phyloP scores from a whole-genome alignment of 106 monocot genomes.

The Cymbidium sinense region DNA sequence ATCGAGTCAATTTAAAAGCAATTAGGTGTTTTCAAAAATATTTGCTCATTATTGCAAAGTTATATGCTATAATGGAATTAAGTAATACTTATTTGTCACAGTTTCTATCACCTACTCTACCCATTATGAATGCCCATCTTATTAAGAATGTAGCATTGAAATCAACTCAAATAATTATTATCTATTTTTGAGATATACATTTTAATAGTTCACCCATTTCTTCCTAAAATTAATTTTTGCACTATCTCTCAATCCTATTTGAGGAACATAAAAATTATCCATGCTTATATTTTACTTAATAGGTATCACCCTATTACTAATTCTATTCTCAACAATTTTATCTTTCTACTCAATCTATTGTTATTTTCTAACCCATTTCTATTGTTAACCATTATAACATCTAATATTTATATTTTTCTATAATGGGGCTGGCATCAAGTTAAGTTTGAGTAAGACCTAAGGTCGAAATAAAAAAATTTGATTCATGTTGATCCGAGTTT shows the following conservation, averaged over 20 bases:
- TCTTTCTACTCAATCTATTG: neutral
- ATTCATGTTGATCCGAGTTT: too few species aligned
- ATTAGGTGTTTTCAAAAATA: neutral
- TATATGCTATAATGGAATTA: neutral
- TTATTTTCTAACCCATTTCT: neutral
- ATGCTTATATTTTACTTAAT: neutral
- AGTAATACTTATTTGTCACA: neutral
- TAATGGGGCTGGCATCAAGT: too few species aligned
- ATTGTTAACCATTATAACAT: neutral
- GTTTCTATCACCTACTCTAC: neutral
- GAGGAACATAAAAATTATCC: neutral
- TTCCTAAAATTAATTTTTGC: neutral
- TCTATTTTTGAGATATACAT: neutral
- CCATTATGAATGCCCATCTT: neutral
- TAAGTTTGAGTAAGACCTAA: too few species aligned
- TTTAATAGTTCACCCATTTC: neutral
- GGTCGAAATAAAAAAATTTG: too few species aligned
- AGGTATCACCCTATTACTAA: neutral
- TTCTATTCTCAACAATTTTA: neutral
- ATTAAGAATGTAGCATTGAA: neutral
- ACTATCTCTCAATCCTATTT: neutral
- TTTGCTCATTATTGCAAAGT: neutral
- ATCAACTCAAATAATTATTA: neutral
- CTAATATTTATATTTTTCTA: too few species aligned
- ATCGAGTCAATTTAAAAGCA: neutral